Base-by-base conservation (phyloP, 73 alveolate genomes). In the Breviolum minutum region DNA sequence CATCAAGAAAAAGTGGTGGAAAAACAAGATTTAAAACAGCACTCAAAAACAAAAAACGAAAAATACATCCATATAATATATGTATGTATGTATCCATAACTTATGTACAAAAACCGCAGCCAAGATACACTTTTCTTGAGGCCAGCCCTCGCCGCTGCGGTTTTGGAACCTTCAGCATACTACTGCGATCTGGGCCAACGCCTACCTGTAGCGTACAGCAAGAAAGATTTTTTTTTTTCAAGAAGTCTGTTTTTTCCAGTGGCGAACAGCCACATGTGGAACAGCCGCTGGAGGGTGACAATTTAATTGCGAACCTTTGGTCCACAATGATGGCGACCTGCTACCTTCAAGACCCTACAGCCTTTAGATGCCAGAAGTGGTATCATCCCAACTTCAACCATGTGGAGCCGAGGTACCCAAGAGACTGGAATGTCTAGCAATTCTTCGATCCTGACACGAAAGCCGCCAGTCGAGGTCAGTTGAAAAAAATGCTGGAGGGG, bases 171-270 rank as follows among this genome's bases (percentile, higher is more conserved):
- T 64, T 76, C 87, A 99, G 64, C 99, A 99, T 99, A 88, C 99
- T 99, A 63, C 90, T 99, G 97, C 99, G 99, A 61, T 99, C 99
- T 13, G 99, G 99, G 71, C 99, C 99, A 10, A 99, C 99, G 32
- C 99, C 99, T 8, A 99, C 99, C 98, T 93, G 77, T 14, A 22
- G 30, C 14, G 30, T 17, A 40, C 48, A 16, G 22, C 94, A 16
- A 24, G 26, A 4, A 10, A 10, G 17, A 40, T 64, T 5, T 12
- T 0, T 12, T 30, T 6, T 19, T 11, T 54, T 3, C 24, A 26
- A 24, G 81, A 99, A 95, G 80, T 69, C 29, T 77, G n/a, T n/a
- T n/a, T n/a, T n/a, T n/a, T n/a, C n/a, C n/a, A n/a, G n/a, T n/a
- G n/a, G n/a, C n/a, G n/a, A n/a, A n/a, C n/a, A n/a, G n/a, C n/a